Percentiles rank a stretch among this genome's conserved stretches.
phyloP scores from a whole-genome alignment of 352 stramenopile genomes.

The Pythium myriotylum region DNA sequence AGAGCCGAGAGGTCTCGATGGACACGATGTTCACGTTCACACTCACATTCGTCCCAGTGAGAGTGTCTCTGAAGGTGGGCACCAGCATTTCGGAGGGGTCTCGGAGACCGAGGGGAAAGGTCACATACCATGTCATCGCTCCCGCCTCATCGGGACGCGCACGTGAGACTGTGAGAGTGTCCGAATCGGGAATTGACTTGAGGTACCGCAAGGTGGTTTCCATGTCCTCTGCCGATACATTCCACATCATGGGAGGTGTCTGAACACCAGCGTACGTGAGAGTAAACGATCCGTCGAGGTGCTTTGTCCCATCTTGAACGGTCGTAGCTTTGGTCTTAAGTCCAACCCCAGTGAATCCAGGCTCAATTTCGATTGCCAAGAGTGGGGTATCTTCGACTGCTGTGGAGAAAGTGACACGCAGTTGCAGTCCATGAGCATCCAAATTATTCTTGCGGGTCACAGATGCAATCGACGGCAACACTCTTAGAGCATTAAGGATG shows the following conservation, averaged over 20 bases:
- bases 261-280: slow-evolving; percentile 51
- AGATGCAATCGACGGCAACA: neutral
- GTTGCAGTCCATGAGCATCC: slow-evolving; percentile 26
- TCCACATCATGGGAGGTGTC: slow-evolving; percentile 65
- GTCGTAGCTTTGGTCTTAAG: slow-evolving; percentile 29
- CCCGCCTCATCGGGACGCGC: slow-evolving; percentile 32
- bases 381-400: slow-evolving; percentile 31
- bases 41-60: slow-evolving; percentile 38
- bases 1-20: slow-evolving; percentile 42
- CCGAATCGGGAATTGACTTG: slow-evolving; percentile 55
- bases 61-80: slow-evolving; percentile 30
- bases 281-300: slow-evolving; percentile 50
- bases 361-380: slow-evolving; percentile 22
- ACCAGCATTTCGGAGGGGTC: slow-evolving; percentile 38
- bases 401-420: slow-evolving; percentile 33
- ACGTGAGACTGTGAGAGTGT: slow-evolving; percentile 51
- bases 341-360: slow-evolving; percentile 29
- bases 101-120: slow-evolving; percentile 46
- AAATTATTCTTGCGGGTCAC: slow-evolving; percentile 9
- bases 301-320: slow-evolving; percentile 39
- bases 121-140: slow-evolving; percentile 55
- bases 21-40: slow-evolving; percentile 39
- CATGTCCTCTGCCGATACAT: slow-evolving; percentile 86
- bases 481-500: slow-evolving; percentile 21
- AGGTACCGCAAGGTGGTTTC: slow-evolving; percentile 70